Evolutionary conservation across 139 green algal species (phyloP).

Genomic region (Mychonastes homosphaera): DNA sequence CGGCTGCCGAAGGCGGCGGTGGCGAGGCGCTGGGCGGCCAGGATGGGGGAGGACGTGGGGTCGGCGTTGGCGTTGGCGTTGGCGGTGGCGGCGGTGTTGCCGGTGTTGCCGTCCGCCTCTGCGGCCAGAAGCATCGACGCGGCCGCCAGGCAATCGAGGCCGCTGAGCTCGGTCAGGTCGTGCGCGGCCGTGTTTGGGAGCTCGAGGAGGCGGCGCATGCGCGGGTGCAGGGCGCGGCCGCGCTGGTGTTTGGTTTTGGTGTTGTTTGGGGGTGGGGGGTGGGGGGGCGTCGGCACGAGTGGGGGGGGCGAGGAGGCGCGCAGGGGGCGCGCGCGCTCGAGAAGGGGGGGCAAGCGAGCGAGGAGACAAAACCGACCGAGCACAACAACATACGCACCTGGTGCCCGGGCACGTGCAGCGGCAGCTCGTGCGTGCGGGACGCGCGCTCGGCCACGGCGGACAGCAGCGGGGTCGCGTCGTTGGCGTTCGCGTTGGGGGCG

Average conservation of each 20-base stretch:
- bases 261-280: background rate
- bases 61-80: background rate
- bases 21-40: conserved; percentile 57
- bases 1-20: conserved; percentile 59
- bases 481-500: too few relatives aligned
- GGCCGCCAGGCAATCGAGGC: conserved; percentile 12
- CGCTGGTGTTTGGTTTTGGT: conserved; percentile 5
- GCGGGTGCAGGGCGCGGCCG: conserved; percentile 7
- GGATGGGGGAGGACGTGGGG: conserved; percentile 31
- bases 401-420: conserved; percentile 79
- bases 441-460: conserved; percentile 38
- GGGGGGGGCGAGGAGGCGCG: background rate
- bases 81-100: background rate
- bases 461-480: conserved; percentile 34
- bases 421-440: conserved; percentile 18
- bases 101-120: background rate
- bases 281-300: background rate
- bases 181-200: conserved; percentile 17
- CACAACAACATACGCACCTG: conserved; percentile 31
- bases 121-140: background rate
- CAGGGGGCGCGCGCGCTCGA: background rate
- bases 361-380: background rate
- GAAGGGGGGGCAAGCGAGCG: background rate
- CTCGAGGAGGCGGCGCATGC: conserved; percentile 7
- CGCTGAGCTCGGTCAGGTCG: conserved; percentile 77